These are phyloP conservation scores for Fusarium circinatum DNA, from an alignment of 2,329 filamentous ascomycete species.

Conservation along the genomic window DNA sequence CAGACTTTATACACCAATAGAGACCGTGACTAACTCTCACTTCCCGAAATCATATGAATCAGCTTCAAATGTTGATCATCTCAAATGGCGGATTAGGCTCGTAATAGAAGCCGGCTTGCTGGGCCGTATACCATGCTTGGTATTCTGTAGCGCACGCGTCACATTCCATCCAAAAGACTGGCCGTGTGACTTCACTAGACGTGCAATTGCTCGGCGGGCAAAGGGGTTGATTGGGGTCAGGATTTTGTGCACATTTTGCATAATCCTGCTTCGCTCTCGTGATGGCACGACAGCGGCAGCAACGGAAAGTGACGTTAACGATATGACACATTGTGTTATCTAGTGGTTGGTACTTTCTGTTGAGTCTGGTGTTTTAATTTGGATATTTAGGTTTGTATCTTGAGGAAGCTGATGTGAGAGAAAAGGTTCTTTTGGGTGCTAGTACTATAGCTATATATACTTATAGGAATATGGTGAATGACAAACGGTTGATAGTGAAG, in stretches of 20 bases:
- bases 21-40: background rate
- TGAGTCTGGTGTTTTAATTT: background rate
- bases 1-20: background rate
- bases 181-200: background rate
- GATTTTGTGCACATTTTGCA: background rate
- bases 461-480: background rate
- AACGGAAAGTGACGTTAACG: background rate
- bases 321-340: background rate
- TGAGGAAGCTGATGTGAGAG: background rate
- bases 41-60: background rate
- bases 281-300: background rate
- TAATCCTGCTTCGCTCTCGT: background rate
- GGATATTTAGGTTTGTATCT: background rate
- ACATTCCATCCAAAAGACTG: background rate
- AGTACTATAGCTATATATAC: background rate
- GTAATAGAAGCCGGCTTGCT: background rate
- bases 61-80: background rate
- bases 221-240: background rate
- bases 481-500: accelerated
- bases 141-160: background rate
- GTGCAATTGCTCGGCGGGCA: background rate
- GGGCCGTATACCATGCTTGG: background rate
- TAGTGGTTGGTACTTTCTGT: too few relatives aligned
- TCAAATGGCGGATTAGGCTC: background rate
- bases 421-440: accelerated